Evolutionary conservation across 192 early-diverging fungal species (phyloP).

Genomic region (Funneliformis mosseae): DNA sequence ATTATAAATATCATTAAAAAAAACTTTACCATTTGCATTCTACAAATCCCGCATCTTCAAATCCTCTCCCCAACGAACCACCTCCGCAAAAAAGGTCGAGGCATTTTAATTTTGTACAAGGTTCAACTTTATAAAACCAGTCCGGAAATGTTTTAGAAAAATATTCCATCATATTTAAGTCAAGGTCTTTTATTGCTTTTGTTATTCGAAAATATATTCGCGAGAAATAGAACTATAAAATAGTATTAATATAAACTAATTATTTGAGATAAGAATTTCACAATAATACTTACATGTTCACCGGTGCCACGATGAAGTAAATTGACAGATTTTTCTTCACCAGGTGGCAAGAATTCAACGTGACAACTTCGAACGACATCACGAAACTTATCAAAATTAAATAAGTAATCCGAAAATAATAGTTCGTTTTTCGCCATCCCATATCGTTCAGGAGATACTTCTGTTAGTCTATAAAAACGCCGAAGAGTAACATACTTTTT

Average conservation of each 20-base stretch:
- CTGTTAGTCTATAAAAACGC: background rate
- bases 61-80: constrained; percentile 35
- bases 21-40: constrained; percentile 40
- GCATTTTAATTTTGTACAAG: background rate
- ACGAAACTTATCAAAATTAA: constrained; percentile 9
- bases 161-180: constrained; percentile 6
- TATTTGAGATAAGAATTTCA: background rate
- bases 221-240: constrained; percentile 30
- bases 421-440: constrained; percentile 10
- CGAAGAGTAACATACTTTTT: background rate
- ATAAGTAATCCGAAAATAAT: constrained; percentile 24
- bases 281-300: constrained; percentile 31
- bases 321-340: constrained; percentile 22
- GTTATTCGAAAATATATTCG: constrained; percentile 3
- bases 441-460: background rate
- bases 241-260: background rate
- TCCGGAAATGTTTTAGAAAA: background rate
- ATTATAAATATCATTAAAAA: too few species aligned
- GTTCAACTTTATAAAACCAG: constrained; percentile 15
- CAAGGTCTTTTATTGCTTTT: constrained; percentile 3
- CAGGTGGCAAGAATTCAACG: constrained; percentile 6
- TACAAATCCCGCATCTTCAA: constrained; percentile 36
- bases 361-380: constrained; percentile 7
- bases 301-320: constrained; percentile 35
- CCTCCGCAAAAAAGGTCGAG: constrained; percentile 41